phyloP scores from a whole-genome alignment of 1,284 basidiomycete genomes.

The Calocybe gambosa region DNA sequence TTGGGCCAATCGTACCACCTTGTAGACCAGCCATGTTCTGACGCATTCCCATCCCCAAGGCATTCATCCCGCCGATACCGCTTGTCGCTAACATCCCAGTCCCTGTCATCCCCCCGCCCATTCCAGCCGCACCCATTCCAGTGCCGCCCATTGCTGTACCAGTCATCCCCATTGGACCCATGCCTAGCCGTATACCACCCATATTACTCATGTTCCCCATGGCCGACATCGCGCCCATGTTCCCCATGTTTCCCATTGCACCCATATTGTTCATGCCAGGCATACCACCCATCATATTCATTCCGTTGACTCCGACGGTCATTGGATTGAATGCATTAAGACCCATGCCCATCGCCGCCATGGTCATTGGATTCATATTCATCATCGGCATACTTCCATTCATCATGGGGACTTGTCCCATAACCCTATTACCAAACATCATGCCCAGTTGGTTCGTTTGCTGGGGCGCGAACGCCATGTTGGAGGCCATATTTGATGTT shows the following conservation, averaged over 20 bases:
- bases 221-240: constrained; percentile 27
- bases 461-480: constrained; percentile 24
- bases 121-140: constrained; percentile 23
- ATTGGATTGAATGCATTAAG: constrained; percentile 36
- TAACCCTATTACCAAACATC: constrained; percentile 54
- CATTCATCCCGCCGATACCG: constrained; percentile 30
- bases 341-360: constrained; percentile 32
- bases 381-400: constrained; percentile 28
- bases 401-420: constrained; percentile 47
- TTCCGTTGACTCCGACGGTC: constrained; percentile 28
- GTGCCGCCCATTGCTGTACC: constrained; percentile 21
- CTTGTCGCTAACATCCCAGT: constrained; percentile 1
- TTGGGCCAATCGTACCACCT: constrained; percentile 28
- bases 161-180: constrained; percentile 23
- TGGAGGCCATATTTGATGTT: constrained; percentile 22
- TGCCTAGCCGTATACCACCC: constrained; percentile 24
- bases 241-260: constrained; percentile 18
- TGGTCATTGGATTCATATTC: constrained; percentile 38
- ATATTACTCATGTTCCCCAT: constrained; percentile 27
- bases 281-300: constrained; percentile 36
- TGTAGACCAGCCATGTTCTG: constrained; percentile 18
- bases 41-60: constrained; percentile 19
- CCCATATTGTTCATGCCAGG: constrained; percentile 27
- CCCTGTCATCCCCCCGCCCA: constrained; percentile 13
- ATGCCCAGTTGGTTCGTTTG: constrained; percentile 36